These are phyloP conservation scores for Cryptococcus amylolentus DNA, from an alignment of 1,284 basidiomycete species.

Conservation along the genomic window DNA sequence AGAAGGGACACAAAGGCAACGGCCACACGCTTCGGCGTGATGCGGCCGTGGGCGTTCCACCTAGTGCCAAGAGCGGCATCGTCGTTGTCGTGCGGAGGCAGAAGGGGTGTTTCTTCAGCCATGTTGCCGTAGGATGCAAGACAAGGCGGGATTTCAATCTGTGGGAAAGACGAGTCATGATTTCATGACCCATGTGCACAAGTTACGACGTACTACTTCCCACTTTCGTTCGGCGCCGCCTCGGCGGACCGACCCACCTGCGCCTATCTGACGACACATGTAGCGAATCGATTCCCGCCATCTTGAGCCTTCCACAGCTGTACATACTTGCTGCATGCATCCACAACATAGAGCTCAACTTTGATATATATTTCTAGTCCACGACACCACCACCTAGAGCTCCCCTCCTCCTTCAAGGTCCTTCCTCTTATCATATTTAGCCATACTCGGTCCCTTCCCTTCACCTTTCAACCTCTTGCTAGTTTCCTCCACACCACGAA, in stretches of 20 bases:
- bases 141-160: too few relatives aligned
- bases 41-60: not conserved
- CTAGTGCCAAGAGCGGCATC: not conserved
- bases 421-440: slow-evolving; percentile 48
- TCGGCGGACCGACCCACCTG: too few relatives aligned
- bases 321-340: too few relatives aligned
- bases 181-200: too few relatives aligned
- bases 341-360: too few relatives aligned
- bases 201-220: too few relatives aligned
- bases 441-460: slow-evolving; percentile 53
- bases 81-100: not conserved
- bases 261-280: too few relatives aligned
- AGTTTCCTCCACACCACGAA: slow-evolving; percentile 67
- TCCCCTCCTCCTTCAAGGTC: slow-evolving; percentile 41
- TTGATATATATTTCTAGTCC: not conserved
- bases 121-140: not conserved
- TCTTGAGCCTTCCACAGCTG: too few relatives aligned
- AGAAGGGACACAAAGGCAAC: slow-evolving; percentile 40
- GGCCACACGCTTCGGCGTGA: slow-evolving; percentile 19
- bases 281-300: too few relatives aligned
- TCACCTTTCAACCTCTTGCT: slow-evolving; percentile 58
- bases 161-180: too few relatives aligned
- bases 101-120: not conserved
- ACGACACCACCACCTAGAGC: not conserved
- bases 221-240: too few relatives aligned